Base-by-base conservation (phyloP, 768 basidiomycete genomes). In the Coprinopsis strossmayeri region DNA sequence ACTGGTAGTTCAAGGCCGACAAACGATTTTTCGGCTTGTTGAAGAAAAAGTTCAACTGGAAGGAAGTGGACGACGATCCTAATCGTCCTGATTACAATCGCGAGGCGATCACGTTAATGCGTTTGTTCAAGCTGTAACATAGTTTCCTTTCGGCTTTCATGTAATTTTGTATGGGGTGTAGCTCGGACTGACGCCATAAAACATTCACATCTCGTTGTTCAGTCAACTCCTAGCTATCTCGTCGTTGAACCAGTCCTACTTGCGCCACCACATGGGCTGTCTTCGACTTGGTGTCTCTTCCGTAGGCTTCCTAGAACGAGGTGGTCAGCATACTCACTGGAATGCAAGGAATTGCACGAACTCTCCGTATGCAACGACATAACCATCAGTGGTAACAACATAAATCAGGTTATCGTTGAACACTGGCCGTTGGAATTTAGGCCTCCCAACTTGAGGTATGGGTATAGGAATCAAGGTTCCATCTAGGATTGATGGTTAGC, bases 21-120 rank as follows among this genome's bases (percentile, higher is more conserved):
- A 91, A 82, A 59, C 79, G 86, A 1, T 94, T 95, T 67, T 95
- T 95, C 62, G 61, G 69, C 0, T 62, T 92, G 57, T 70, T 94
- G 51, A 89, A 77, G 61, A 92, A 87, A 57, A 69, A 79, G 45
- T 94, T 94, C 61, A 70, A 62, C 3, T 90, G 89, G 87, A 64
- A 62, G 53, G 77, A 89, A 82, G 75, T 87, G 18, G 57, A 58
- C 13, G 84, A 88, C 56, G 82, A 89, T 60, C 80, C 85, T 24
- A 64, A 75, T 57, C 72, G 69, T 28, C 66, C 67, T 27, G 69
- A 62, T 34, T 89, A 90, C 63, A 69, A 64, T 38, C 73, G 73
- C n/a, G 82, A 87, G 51, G 76, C 76, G 5, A 84, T 91, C 42
- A 77, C 78, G 5, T 70, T 91, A 37, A 67, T 89, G 42, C 69